Evolutionary conservation across 352 stramenopile genomes (phyloP), one percentile per base, ranked within the genome.

Genomic region (Phytopythium ostracodes): DNA sequence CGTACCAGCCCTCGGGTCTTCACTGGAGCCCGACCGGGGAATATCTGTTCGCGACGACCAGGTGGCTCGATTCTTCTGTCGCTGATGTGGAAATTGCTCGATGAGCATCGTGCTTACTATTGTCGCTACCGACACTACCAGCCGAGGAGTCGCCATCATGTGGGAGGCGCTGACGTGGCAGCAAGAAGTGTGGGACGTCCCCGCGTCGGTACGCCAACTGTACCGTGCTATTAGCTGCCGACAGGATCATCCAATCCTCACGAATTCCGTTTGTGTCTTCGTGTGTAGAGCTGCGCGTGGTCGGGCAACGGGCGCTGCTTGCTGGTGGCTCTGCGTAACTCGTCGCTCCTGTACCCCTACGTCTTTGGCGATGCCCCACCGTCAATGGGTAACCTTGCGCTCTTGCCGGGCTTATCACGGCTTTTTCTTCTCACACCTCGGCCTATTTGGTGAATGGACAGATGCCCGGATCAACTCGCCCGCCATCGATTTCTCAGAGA

Each of bases 121-220:
- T 24, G 8, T 11, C n/a, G 47, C 25, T n/a, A 54, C 14, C 6
- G 5, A 15, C 15, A 5, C 11, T n/a, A 27, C 2, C 59, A 90
- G 83, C 33, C 72, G 60, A 62, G 73, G 75, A 3, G 70, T 86
- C 24, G 91, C 79, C 18, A 59, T 92, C 22, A 87, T 92, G 70
- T 93, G 84, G 84, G 84, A 93, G 58, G 88, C 84, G 14, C 53
- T 86, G 42, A 90, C 82, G 38, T 93, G 84, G 84, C 84, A 88
- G 67, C 78, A 79, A 63, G 84, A 93, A 56, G 86, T 79, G 11
- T 93, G 84, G 84, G 80, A 93, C 35, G 57, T 93, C 12, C 73
- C 79, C 27, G 75, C 76, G 4, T 65, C 65, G 53, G 84, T 92
- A 81, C 25, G 79, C 59, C 4, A 14, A 0, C 6, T 25, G 15